Evolutionary conservation across 1,139 yeast genomes (phyloP), one percentile per base, ranked within the genome.

Genomic region (Diutina siamensis): DNA sequence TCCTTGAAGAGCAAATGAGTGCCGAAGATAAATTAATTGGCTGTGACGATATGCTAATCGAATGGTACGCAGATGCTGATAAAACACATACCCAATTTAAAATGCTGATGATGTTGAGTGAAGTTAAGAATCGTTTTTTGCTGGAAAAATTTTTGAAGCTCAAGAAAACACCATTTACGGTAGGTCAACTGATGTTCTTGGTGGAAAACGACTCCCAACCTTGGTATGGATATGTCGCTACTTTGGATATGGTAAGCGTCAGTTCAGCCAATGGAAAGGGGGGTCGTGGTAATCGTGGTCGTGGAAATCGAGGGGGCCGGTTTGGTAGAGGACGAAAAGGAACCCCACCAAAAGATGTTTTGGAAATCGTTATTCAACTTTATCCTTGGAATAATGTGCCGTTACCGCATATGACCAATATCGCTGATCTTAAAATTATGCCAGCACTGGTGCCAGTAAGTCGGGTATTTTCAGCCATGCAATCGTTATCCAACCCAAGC

Each of bases 361-460:
- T 73, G 50, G 74, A 68, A 44, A 56, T 78, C 49, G 63, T 75
- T n/a, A 59, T 80, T 35, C 71, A 71, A 47, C 64, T 77, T 31
- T 79, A 71, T 53, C 64, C 68, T 10, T 80, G 87, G 87, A 79
- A 79, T 53, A 60, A 62, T 38, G 61, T 62, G 38, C 68, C 71
- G 12, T 61, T 80, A 46, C 86, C 85, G 46, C 62, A 45, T 51
- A 46, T 58, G 47, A 64, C 63, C 7, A 67, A 67, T 50, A 64
- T 66, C 12, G 58, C 63, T 48, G 54, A 56, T 46, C 63, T 78
- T 51, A 75, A 73, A 35, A 56, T 82, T 13, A 56, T 81, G 46
- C 86, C 87, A 0, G 79, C 80, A 12, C 74, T 83, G 7, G 74
- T 78, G 4, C 83, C 83, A 2, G 74, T 78, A 8, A 72, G 77